Base-by-base conservation (phyloP, 2,329 filamentous ascomycete species). In the Exserohilum turcica region DNA sequence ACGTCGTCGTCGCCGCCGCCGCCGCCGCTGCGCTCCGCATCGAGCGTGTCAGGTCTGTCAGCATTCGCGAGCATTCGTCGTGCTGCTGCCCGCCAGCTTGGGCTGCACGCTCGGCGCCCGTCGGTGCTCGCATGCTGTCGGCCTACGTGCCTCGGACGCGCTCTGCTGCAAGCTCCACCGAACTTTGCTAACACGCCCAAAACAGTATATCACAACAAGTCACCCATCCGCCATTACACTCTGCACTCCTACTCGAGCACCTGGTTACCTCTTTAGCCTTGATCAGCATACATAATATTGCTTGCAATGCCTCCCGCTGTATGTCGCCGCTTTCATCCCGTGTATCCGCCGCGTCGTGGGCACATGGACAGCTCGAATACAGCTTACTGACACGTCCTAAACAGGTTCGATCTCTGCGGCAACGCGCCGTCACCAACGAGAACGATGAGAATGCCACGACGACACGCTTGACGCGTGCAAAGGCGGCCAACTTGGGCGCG, bases 401-500 rank as follows among this genome's bases (percentile, higher is more conserved):
- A 70, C 43, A 88, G 88, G 84, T 82, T 80, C 88, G 90, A 77
- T 80, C 84, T 74, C 81, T 86, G 70, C 85, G 89, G 77, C 84
- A 86, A 74, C 88, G 92, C 78, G 84, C 86, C 74, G 84, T 88
- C 68, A 89, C 88, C 63, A 94, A 95, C 77, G 92, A 97, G 81
- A 97, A 97, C 74, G 93, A 97, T 75, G 94, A 97, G 81, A 96
- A 96, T 75, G 77, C 76, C 54, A 77, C 81, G 54, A 86, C 89
- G 57, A 91, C 89, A 78, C 91, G 92, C 79, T 80, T 97, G 74
- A 97, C 94, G 68, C 86, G 94, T 79, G 92, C 94, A 64, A 97
- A 97, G 80, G 87, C 92, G 46, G 91, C 91, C 53, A 88, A 89
- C 42, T 82, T 84, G 35, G 74, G 74, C 74, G 57, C 82, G 79